Percentiles rank a stretch among this genome's conserved stretches.
Conservation (phyloP, 495 filamentous ascomycete species). For the Glutinoglossum americanum region DNA sequence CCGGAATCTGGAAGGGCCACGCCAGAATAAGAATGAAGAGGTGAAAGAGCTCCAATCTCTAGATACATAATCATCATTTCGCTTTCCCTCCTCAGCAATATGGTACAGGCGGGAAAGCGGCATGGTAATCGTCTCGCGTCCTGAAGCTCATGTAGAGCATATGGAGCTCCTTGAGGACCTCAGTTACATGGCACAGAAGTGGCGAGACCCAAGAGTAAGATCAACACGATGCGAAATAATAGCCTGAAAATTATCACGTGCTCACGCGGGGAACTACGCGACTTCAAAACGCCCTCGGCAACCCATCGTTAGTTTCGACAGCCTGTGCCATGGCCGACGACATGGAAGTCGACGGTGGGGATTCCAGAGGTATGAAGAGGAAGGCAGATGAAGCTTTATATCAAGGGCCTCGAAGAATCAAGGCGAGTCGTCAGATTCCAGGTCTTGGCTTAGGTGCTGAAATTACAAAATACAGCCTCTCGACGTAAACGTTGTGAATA, state of each 20-base stretch:
- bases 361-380: constrained; percentile 3
- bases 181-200: not conserved
- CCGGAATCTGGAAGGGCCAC: not conserved
- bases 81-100: constrained; percentile 1
- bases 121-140: not conserved
- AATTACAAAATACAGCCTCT: constrained; percentile 38
- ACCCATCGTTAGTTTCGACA: not conserved
- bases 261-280: not conserved
- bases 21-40: not conserved
- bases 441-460: not conserved
- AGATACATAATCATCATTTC: not conserved
- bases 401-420: constrained; percentile 4
- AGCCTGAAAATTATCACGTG: no score
- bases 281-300: not conserved
- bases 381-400: constrained; percentile 1
- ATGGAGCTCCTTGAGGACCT: not conserved
- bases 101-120: not conserved
- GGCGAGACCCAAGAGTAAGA: not conserved
- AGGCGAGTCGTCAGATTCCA: constrained; percentile 1
- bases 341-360: not conserved
- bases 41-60: not conserved
- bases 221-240: no score
- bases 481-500: constrained; percentile 91
- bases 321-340: not conserved
- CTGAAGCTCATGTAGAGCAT: not conserved